These are phyloP conservation scores for Magnaporthiopsis rhizophila DNA, from an alignment of 2,329 filamentous ascomycete genomes.

Conservation along the genomic window DNA sequence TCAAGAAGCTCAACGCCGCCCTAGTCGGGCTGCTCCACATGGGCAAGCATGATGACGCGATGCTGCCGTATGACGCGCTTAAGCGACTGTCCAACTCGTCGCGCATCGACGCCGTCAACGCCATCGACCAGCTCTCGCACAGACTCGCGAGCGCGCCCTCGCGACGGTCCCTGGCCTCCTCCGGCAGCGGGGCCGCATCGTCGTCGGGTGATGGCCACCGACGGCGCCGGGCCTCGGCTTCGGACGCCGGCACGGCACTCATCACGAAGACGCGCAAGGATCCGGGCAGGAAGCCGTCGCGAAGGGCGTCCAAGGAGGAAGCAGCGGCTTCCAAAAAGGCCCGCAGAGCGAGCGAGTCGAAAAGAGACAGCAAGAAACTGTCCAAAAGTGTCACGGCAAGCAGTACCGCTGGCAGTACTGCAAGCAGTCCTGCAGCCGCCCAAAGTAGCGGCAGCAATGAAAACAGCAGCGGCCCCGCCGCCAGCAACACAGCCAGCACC, in stretches of 20 bases:
- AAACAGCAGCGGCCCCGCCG: background rate
- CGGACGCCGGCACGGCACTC: background rate
- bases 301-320: background rate
- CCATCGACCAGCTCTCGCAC: constrained; percentile 39
- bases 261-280: background rate
- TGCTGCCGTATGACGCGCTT: constrained; percentile 38
- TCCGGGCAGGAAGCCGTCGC: background rate
- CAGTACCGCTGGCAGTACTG: background rate
- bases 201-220: background rate
- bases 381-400: background rate
- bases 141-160: constrained; percentile 19
- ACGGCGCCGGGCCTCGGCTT: background rate
- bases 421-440: background rate
- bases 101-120: constrained; percentile 37
- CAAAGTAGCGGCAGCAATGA: background rate
- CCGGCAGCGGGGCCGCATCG: constrained; percentile 9
- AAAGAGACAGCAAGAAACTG: background rate
- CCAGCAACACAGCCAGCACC: background rate
- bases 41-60: constrained; percentile 20
- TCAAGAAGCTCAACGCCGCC: constrained; percentile 33
- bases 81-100: constrained; percentile 38
- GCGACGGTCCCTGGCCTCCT: constrained; percentile 13
- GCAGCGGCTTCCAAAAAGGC: background rate
- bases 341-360: background rate
- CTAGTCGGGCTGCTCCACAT: constrained; percentile 31